Conservation (phyloP, 805 yeast genomes). For the Saturnispora quitensis region DNA sequence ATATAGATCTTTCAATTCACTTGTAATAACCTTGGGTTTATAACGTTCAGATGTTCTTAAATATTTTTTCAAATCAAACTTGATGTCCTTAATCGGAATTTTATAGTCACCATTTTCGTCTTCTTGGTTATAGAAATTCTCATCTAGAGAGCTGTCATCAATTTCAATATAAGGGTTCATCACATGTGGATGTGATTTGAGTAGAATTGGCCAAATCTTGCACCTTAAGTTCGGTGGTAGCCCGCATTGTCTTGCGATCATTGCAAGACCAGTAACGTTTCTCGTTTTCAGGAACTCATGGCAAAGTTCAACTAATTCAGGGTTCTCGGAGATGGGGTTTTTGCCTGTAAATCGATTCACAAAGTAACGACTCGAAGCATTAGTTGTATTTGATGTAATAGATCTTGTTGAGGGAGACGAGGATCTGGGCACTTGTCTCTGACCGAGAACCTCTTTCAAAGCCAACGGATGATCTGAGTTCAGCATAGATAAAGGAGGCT, state of each 20-base stretch:
- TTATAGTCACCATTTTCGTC: constrained; percentile 19
- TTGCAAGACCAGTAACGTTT: constrained; percentile 69
- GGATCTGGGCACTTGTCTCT: constrained; percentile 4
- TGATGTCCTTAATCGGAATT: constrained; percentile 31
- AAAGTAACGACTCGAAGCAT: constrained; percentile 14
- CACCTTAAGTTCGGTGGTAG: constrained; percentile 75
- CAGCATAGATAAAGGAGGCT: not conserved
- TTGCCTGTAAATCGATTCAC: constrained; percentile 26
- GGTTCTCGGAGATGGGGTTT: constrained; percentile 37
- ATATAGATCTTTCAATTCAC: constrained; percentile 28
- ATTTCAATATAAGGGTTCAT: constrained; percentile 63
- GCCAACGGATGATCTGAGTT: not conserved
- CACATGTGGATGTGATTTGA: constrained; percentile 81
- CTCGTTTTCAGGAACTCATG: constrained; percentile 44
- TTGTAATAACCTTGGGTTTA: constrained; percentile 22
- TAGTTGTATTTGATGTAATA: constrained; percentile 7
- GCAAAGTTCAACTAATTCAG: constrained; percentile 46
- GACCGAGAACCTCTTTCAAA: not conserved
- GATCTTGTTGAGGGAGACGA: constrained; percentile 5
- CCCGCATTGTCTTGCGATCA: constrained; percentile 74
- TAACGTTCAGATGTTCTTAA: constrained; percentile 37
- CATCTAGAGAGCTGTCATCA: constrained; percentile 31
- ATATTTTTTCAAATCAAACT: constrained; percentile 53
- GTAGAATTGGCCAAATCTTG: constrained; percentile 74
- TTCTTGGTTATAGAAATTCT: constrained; percentile 27